Evolutionary conservation across 305 asterid genomes (phyloP), one percentile per base, ranked within the genome.

Genomic region (Fraxinus albicans): DNA sequence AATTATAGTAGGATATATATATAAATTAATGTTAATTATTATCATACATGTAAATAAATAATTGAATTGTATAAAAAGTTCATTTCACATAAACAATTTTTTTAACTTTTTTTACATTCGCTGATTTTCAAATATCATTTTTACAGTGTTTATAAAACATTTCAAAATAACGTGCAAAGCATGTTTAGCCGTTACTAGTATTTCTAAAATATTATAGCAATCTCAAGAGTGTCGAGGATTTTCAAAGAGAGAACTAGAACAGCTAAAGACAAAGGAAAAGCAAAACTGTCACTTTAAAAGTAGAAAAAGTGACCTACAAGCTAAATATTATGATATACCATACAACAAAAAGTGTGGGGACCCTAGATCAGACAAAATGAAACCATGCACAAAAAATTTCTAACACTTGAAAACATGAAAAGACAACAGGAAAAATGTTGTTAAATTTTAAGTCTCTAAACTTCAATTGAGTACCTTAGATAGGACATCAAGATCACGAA

Each of bases 381-480:
- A 80, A 58, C 47, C 35, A 31, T 29, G 76, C 47, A 76, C 47
- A 50, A 17, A 67, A 13, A 72, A 53, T 31, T 34, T 74, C 40
- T 67, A 27, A 36, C 72, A 75, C 77, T 76, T 76, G n/a, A 85
- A 15, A 81, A 47, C 78, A 77, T 74, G 83, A 67, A 77, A 55
- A 76, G 69, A 53, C 33, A 81, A 55, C 34, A 77, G 53, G 79
- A 83, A 17, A 60, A 34, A 79, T 29, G 42, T 12, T 25, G 33
- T 34, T 35, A 21, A 19, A 73, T 63, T 55, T 31, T 21, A 34
- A 21, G 10, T n/a, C 8, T 40, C 77, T 72, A 76, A 72, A 80
- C 10, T 19, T 74, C 33, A 27, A 31, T 31, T 38, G 8, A 44
- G 33, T 90, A 94, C 97, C 98, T 94, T 94, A 4, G 97, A 94